Evolutionary conservation across 106 monocot species (phyloP), one percentile per base, ranked within the genome.

Genomic region (Allium fistulosum): DNA sequence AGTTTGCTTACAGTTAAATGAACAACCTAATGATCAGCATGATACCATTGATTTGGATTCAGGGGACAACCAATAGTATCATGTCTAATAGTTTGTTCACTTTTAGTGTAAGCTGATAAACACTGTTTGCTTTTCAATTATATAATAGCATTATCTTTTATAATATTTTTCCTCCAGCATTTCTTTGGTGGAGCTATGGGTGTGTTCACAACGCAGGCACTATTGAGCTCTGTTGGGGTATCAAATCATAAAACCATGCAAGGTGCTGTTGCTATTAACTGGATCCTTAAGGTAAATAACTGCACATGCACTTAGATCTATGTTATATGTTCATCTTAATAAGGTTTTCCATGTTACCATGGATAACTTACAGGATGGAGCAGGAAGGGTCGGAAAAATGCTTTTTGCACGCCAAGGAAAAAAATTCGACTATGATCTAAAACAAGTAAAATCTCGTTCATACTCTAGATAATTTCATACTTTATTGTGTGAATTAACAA

Each of bases 161-260:
- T 49, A 37, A 50, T 61, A 37, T 37, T 5, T 47, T 18, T 61
- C 45, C 8, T 77, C 65, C 75, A 99, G 99, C 90, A 99, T 74
- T 93, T 99, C 78, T 99, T 99, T 90, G 97, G 99, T 27, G 99
- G 99, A 70, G 99, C 99, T 18, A 93, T 99, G 99, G 93, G 93
- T 65, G 89, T 99, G 64, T 90, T 99, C 58, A 99, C 99, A 46
- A 99, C 99, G 75, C 80, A 76, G 62, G 75, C 90, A 50, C 79
- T 99, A 18, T 55, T 99, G 72, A 84, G 68, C 72, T 93, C 99
- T 51, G 87, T 99, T 85, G 99, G 99, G 74, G 84, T 93, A 72
- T 90, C 93, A 72, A 79, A 73, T 81, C 80, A 85, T 69, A 80
- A 69, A 67, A 80, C 90, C 15, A 78, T 81, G 53, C 75, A 89